phyloP scores from a whole-genome alignment of 176 grass and related monocot species.

The Rhynchospora breviuscula region DNA sequence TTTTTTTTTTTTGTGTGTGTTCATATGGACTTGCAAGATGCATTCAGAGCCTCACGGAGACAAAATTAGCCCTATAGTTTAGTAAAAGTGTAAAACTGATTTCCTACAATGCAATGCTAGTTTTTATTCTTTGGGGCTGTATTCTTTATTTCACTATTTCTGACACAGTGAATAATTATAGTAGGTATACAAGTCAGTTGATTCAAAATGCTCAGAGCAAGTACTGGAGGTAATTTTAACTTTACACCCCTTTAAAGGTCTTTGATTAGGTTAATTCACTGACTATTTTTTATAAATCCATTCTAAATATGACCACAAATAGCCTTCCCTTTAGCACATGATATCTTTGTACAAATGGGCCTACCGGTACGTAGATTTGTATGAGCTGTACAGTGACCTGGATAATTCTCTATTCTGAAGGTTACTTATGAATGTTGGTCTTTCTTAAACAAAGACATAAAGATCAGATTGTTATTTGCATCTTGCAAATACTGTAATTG shows the following conservation, averaged over 20 bases:
- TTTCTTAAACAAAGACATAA: not conserved
- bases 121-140: not conserved
- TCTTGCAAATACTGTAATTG: not conserved
- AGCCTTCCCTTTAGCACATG: not conserved
- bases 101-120: not conserved
- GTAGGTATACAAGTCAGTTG: constrained; percentile 84
- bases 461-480: not conserved
- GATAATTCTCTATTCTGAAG: not conserved
- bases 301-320: not conserved
- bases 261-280: not conserved
- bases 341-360: not conserved
- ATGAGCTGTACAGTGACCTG: not conserved
- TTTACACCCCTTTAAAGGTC: not conserved
- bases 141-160: not conserved
- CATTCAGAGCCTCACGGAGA: not conserved
- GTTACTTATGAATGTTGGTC: not conserved
- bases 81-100: not conserved
- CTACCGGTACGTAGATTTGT: not conserved
- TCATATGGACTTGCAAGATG: not conserved
- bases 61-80: not conserved
- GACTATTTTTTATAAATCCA: not conserved
- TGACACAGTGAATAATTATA: not conserved
- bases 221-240: constrained; percentile 59
- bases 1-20: not conserved
- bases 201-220: constrained; percentile 76